A percentile compares a stretch with the other conserved stretches of the same genome.
phyloP scores from a whole-genome alignment of 768 basidiomycete species.

The Phlebiopsis gigantea region DNA sequence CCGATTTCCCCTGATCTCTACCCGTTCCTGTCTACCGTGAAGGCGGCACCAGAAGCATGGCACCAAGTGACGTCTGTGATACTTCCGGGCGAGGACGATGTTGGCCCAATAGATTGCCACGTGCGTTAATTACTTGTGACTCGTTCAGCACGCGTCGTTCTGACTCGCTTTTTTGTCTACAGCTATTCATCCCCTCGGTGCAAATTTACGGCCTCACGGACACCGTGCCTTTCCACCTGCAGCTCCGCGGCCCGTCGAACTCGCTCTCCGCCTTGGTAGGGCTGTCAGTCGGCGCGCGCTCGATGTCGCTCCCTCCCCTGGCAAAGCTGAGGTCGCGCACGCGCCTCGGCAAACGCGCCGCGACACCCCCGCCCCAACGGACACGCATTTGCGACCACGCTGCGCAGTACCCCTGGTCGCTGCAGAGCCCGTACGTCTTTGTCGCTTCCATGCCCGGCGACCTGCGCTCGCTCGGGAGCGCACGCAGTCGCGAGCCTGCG shows the following conservation, averaged over 20 bases:
- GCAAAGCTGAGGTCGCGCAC: not conserved
- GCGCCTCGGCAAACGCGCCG: not conserved
- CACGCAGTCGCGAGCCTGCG: not conserved
- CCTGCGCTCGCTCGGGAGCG: not conserved
- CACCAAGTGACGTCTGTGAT: constrained; percentile 42
- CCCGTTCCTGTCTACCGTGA: constrained; percentile 53
- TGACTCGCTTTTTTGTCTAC: not conserved
- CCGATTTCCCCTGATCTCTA: constrained; percentile 42
- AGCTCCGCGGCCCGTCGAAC: constrained; percentile 42
- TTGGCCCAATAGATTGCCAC: constrained; percentile 42
- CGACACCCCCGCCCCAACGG: not conserved
- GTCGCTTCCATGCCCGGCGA: not conserved
- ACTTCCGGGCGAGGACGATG: constrained; percentile 28
- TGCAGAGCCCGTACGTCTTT: constrained; percentile 1
- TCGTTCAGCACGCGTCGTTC: not conserved
- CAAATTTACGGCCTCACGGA: constrained; percentile 51
- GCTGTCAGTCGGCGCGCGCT: not conserved
- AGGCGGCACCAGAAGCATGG: constrained; percentile 65
- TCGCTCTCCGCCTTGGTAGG: constrained; percentile 43
- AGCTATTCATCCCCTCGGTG: constrained; percentile 59
- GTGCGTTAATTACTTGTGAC: constrained; percentile 31
- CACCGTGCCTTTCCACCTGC: constrained; percentile 60
- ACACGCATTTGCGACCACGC: not conserved
- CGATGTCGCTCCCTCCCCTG: not conserved
- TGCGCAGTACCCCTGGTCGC: constrained; percentile 1